phyloP scores from a whole-genome alignment of 1,284 basidiomycete genomes.

The Cutaneotrichosporon sp. region DNA sequence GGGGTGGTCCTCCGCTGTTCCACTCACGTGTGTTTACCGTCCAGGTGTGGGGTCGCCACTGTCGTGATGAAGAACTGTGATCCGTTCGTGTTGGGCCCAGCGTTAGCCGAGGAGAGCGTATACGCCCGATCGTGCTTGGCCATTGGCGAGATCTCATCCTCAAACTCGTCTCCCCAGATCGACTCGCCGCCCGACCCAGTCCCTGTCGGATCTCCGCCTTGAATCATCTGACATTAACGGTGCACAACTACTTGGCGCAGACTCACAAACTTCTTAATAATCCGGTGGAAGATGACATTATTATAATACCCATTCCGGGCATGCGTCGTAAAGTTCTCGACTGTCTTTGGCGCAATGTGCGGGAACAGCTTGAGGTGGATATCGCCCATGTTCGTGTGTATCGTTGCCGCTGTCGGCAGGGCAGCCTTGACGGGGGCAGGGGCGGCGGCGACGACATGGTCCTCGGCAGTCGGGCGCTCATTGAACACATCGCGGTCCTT shows the following conservation, averaged over 20 bases:
- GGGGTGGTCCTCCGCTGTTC: too few relatives aligned
- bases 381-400: conserved; percentile 94
- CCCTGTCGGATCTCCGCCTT: conserved; percentile 81
- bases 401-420: conserved; percentile 58
- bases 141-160: conserved; percentile 88
- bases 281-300: conserved; percentile 90
- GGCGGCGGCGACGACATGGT: conserved; percentile 64
- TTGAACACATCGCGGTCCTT: conserved; percentile 97
- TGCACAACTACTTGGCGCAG: too few relatives aligned
- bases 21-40: conserved; percentile 56
- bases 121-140: conserved; percentile 93
- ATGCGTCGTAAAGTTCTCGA: conserved; percentile 96
- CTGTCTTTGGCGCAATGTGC: conserved; percentile 83
- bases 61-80: conserved; percentile 97
- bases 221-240: conserved; percentile 65
- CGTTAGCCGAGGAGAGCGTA: conserved; percentile 98
- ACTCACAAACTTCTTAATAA: conserved; percentile 86
- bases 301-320: conserved; percentile 88
- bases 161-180: conserved; percentile 91
- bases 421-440: conserved; percentile 60
- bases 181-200: conserved; percentile 88
- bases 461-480: conserved; percentile 93
- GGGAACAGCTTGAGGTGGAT: conserved; percentile 89
- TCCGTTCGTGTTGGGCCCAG: conserved; percentile 77
- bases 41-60: conserved; percentile 86